Base-by-base conservation (phyloP, 2,329 filamentous ascomycete genomes). In the Pseudogymnoascus sp. region DNA sequence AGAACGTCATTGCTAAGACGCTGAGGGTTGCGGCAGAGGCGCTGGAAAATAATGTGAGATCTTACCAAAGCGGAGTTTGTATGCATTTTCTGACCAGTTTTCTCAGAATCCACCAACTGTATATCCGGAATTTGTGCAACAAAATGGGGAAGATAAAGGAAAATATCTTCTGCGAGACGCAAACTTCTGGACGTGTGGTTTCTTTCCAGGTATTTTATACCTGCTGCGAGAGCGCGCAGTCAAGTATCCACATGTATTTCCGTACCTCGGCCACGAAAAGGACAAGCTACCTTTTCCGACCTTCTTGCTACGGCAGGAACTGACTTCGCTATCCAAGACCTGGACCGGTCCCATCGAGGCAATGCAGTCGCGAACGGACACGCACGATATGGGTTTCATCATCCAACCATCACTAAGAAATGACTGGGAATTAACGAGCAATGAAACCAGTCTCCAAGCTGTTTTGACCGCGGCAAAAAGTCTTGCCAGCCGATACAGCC, bases 351-450 rank as follows among this genome's bases (percentile, higher is more conserved):
- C 74, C 0, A 65, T 78, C 0, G 74, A 74, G 64, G 21, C 61
- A 33, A 71, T 72, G 64, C 71, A 72, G 15, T 67, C 64, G 63
- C 74, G 77, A 4, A 80, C 73, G 3, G 78, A 81, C 60, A 83
- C 80, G 0, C 81, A 83, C 61, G 80, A 83, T 58, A 75, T 83
- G 71, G 78, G 77, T 0, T 83, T 83, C 64, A 81, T 83, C 65
- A 77, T 82, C 3, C 75, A 78, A 21, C 79, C 79, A 0, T 76
- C 77, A 1, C 71, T 80, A 59, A 77, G 77, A 37, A 75, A 76
- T 11, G 73, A 77, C 3, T 82, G 78, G 77, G 77, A 81, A 37
- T 69, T 81, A 5, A 72, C 74, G 0, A 72, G 73, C 0, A 74
- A 78, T 41, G 54, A 64, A 2, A 61, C 71, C 21, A 77, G 76